Evolutionary conservation across 2,329 filamentous ascomycete species (phyloP).

Genomic region (Annulohypoxylon truncatum): DNA sequence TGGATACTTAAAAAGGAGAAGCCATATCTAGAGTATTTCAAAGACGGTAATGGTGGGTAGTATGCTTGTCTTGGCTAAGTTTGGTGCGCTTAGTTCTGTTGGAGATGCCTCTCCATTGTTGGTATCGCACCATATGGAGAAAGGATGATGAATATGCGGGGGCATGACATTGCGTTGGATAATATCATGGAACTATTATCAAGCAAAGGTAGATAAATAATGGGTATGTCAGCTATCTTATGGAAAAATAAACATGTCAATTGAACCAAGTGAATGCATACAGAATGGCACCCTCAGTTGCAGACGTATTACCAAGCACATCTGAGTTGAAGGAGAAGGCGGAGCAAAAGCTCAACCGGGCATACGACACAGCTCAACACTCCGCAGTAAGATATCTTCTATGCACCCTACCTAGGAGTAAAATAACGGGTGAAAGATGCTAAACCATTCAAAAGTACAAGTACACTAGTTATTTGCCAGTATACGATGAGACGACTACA

Average conservation of each 20-base stretch:
- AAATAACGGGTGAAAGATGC: not conserved
- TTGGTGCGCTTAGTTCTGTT: conserved; percentile 27
- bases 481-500: conserved; percentile 52
- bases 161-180: conserved; percentile 17
- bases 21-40: conserved; percentile 27
- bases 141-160: conserved; percentile 37
- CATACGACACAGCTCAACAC: conserved; percentile 42
- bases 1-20: conserved; percentile 13
- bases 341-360: conserved; percentile 42
- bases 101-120: conserved; percentile 26
- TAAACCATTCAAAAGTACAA: conserved; percentile 47
- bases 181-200: conserved; percentile 11
- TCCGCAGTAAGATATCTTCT: conserved; percentile 39
- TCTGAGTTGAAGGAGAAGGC: conserved; percentile 39
- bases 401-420: not conserved
- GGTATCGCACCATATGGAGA: conserved; percentile 36
- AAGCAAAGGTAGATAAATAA: conserved; percentile 29
- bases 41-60: conserved; percentile 16
- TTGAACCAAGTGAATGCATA: conserved; percentile 12
- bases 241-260: not conserved
- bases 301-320: conserved; percentile 41
- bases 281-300: conserved; percentile 46
- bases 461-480: conserved; percentile 52
- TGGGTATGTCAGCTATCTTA: not conserved
- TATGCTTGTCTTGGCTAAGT: conserved; percentile 23